Evolutionary conservation across 495 filamentous ascomycete genomes (phyloP).

Genomic region (Penicillium ucsense): DNA sequence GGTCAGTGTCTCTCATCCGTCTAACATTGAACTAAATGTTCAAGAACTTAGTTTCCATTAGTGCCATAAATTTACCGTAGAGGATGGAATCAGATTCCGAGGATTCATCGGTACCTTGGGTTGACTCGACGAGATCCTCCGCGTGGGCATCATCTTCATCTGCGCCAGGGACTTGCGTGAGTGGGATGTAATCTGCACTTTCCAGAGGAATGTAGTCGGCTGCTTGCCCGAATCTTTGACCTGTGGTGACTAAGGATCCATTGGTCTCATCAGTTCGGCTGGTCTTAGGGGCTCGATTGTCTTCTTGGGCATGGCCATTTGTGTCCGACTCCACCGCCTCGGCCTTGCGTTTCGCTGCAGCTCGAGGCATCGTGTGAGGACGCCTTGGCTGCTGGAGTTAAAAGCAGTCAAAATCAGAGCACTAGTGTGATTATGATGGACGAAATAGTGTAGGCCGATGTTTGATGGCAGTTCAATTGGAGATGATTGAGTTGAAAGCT

Average conservation of each 20-base stretch:
- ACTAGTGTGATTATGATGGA: too few species aligned
- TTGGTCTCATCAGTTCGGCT: slow-evolving; percentile 1
- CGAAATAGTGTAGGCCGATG: too few species aligned
- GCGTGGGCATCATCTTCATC: slow-evolving; percentile 35
- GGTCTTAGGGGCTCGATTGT: slow-evolving; percentile 11
- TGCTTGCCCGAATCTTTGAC: slow-evolving; percentile 26
- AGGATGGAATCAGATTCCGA: slow-evolving; percentile 31
- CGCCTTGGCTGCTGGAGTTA: too few species aligned
- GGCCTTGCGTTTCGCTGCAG: slow-evolving; percentile 13
- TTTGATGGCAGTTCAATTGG: too few species aligned
- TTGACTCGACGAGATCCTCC: slow-evolving; percentile 19
- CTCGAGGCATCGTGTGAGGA: slow-evolving; percentile 1
- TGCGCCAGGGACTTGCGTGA: slow-evolving; percentile 17
- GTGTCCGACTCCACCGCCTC: slow-evolving; percentile 6
- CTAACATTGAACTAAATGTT: neutral
- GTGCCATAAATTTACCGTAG: slow-evolving; percentile 35
- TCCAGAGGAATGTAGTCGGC: slow-evolving; percentile 19
- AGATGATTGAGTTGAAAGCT: too few species aligned
- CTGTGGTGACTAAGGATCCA: slow-evolving; percentile 1
- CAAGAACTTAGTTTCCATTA: too few species aligned
- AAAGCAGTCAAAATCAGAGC: too few species aligned
- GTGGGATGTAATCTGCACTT: slow-evolving; percentile 23
- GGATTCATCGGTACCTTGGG: slow-evolving; percentile 36
- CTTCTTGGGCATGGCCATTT: slow-evolving; percentile 9
- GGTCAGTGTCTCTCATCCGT: neutral